Evolutionary conservation across 768 basidiomycete species (phyloP), one percentile per base, ranked within the genome.

Genomic region (Podaxis mareebaensis): DNA sequence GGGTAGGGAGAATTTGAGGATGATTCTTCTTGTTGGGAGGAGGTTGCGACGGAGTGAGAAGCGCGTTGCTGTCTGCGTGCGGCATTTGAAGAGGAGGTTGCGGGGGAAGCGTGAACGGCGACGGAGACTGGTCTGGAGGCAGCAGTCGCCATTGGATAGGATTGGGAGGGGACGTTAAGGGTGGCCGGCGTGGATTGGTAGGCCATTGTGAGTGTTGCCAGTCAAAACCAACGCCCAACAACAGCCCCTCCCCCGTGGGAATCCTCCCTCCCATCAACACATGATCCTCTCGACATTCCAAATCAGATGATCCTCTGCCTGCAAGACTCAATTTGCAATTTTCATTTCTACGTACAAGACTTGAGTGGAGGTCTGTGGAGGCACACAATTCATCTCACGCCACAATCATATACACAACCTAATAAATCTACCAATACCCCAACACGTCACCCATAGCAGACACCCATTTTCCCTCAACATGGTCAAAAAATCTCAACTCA

Each of bases 21-120:
- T 3, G 59, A 39, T 13, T 84, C 83, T 44, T 70, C 70, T 24
- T 57, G 52, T 28, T 61, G 63, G 3, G 68, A 59, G n/a, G 69
- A 69, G 3, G 72, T 66, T 4, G 89, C 86, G 58, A 90, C 87
- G 26, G 82, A 83, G 69, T 92, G 91, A 1, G 91, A 92, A 6
- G 91, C 90, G 55, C 91, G 84, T 71, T 89, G 85, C 68, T 84
- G 85, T 44, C 85, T 81, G 51, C 73, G 64, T 11, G 80, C 73
- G 0, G 80, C 69, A 1, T 26, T 28, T 12, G 53, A 46, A 11
- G 78, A 70, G 15, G 64, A 61, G 3, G 81, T 67, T 6, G 76
- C 76, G 2, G 85, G 77, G n/a, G 81, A 77, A 24, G 85, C 79
- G 36, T 86, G 81, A 3, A 80, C 82, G 5, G 81, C 75, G 39